phyloP scores from a whole-genome alignment of 805 yeast genomes.

The Geotrichum ghanense region DNA sequence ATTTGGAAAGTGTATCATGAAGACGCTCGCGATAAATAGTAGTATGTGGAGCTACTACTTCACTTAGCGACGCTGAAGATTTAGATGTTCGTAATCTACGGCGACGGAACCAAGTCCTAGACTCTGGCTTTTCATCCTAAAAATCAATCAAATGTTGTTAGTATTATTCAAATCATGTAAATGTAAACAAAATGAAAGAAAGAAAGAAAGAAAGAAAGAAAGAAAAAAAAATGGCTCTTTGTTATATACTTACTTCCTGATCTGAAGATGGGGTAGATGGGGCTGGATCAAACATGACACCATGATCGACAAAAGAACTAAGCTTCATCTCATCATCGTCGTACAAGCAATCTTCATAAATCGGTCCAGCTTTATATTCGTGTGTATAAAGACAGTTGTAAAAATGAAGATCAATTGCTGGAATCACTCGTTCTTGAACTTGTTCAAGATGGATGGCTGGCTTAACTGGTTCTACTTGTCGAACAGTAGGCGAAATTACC shows the following conservation, averaged over 20 bases:
- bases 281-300: background rate
- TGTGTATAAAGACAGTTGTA: background rate
- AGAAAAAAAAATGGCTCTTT: too few species aligned
- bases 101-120: background rate
- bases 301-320: background rate
- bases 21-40: background rate
- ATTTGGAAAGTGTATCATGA: background rate
- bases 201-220: too few species aligned
- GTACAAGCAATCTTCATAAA: background rate
- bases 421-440: background rate
- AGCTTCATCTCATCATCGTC: background rate
- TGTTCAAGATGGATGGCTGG: background rate
- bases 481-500: background rate
- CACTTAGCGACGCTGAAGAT: background rate
- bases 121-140: too few species aligned
- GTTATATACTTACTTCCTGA: too few species aligned
- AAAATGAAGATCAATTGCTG: background rate
- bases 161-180: too few species aligned
- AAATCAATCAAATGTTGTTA: too few species aligned
- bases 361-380: background rate
- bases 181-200: too few species aligned
- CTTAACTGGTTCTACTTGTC: background rate
- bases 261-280: too few species aligned
- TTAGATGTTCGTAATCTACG: background rate
- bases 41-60: background rate